phyloP scores from a whole-genome alignment of 139 green algal genomes.

The Desmodesmus armatus region DNA sequence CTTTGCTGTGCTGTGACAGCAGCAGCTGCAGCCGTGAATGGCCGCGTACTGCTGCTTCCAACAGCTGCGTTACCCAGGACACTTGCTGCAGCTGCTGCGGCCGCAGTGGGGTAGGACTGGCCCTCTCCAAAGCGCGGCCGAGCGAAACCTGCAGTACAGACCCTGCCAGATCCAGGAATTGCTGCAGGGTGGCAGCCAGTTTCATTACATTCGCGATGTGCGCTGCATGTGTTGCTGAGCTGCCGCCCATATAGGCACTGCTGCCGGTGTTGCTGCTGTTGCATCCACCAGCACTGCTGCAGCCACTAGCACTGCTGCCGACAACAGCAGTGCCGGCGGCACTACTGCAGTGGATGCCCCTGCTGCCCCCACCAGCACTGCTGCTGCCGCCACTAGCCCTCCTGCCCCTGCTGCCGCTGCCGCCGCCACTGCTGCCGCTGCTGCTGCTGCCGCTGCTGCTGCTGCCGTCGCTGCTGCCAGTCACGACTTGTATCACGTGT shows the following conservation, averaged over 20 bases:
- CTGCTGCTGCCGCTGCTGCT: neutral
- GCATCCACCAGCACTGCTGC: neutral
- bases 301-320: neutral
- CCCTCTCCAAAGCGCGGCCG: neutral
- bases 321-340: constrained; percentile 14
- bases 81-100: neutral
- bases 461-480: neutral
- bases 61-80: too few relatives aligned
- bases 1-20: too few relatives aligned
- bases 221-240: neutral
- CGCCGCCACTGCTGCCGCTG: neutral
- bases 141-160: neutral
- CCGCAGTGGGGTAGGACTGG: neutral
- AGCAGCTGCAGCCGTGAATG: too few relatives aligned
- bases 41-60: too few relatives aligned
- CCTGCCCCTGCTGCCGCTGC: neutral
- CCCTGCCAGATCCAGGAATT: neutral
- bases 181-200: neutral
- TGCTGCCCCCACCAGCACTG: neutral
- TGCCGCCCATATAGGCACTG: too few relatives aligned
- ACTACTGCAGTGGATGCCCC: neutral
- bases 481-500: neutral
- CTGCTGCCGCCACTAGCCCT: neutral
- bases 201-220: neutral
- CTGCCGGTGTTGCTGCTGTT: neutral